A percentile compares a stretch with the other conserved stretches of the same genome.
These are phyloP conservation scores for Asterophora lycoperdoides DNA, from an alignment of 768 basidiomycete species.

Conservation along the genomic window DNA sequence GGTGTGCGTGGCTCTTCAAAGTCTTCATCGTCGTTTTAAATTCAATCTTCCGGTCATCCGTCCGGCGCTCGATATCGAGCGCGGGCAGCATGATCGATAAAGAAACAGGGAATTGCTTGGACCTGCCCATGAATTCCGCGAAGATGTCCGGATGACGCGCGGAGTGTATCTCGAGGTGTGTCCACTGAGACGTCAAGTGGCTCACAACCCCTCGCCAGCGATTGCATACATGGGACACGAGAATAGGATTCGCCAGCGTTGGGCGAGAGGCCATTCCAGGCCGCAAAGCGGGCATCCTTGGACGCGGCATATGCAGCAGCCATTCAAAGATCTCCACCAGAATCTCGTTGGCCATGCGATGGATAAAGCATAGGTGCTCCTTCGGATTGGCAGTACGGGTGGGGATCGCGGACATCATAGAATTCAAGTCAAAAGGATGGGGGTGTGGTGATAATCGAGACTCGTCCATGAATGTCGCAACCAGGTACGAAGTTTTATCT, in stretches of 20 bases:
- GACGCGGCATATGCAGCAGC: not conserved
- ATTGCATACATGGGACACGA: slow-evolving; percentile 8
- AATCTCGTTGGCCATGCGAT: slow-evolving; percentile 6
- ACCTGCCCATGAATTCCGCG: slow-evolving; percentile 7
- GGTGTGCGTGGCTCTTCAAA: not conserved
- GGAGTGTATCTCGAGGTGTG: not conserved
- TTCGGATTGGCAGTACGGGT: not conserved
- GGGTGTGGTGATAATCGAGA: not conserved
- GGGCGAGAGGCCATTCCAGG: not conserved
- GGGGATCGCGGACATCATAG: slow-evolving; percentile 5
- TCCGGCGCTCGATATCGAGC: not conserved
- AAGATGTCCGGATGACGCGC: slow-evolving; percentile 5
- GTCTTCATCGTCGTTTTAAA: slow-evolving; percentile 7
- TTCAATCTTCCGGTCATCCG: not conserved
- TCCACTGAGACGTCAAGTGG: slow-evolving; percentile 3
- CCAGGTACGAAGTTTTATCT: too few species aligned
- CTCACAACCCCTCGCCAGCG: slow-evolving; percentile 5
- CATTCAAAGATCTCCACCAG: slow-evolving; percentile 5
- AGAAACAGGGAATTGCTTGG: not conserved
- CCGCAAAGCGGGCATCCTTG: not conserved
- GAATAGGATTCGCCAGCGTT: not conserved
- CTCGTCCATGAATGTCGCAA: not conserved
- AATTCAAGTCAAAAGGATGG: slow-evolving; percentile 2
- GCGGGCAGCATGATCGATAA: slow-evolving; percentile 2
- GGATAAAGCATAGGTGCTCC: not conserved